phyloP scores from a whole-genome alignment of 345 rosid genomes.

The Salix viminalis region DNA sequence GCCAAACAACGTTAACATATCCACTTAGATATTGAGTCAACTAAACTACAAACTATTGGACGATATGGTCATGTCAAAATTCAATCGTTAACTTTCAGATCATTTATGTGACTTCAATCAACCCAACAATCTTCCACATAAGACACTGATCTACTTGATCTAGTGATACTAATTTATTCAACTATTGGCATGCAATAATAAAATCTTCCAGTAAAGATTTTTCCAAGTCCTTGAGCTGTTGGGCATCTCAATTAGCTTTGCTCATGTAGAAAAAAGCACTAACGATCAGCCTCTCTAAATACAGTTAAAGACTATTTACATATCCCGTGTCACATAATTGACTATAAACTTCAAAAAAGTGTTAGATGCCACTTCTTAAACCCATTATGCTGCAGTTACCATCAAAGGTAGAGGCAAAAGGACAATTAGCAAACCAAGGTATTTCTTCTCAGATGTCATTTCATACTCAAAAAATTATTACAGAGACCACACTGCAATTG shows the following conservation, averaged over 20 bases:
- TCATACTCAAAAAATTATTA: not conserved
- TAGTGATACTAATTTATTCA: slow-evolving; percentile 2
- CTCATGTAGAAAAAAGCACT: not conserved
- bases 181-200: not conserved
- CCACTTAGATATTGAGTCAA: not conserved
- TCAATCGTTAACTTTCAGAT: not conserved
- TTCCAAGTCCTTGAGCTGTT: not conserved
- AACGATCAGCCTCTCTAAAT: not conserved
- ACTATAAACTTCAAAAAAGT: not conserved
- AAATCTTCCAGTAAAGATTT: not conserved
- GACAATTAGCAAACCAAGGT: not conserved
- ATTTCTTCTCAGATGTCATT: not conserved
- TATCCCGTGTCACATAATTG: not conserved
- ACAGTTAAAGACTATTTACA: not conserved
- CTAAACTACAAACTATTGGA: not conserved
- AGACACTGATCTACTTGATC: not conserved
- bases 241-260: not conserved
- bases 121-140: not conserved
- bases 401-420: not conserved
- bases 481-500: not conserved
- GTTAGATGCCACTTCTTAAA: not conserved
- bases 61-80: not conserved
- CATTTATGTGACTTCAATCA: not conserved
- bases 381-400: not conserved
- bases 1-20: slow-evolving; percentile 6